Percentiles rank a stretch among this genome's conserved stretches.
These are phyloP conservation scores for Suhomyces sp. DNA, from an alignment of 805 yeast species.

Conservation along the genomic window DNA sequence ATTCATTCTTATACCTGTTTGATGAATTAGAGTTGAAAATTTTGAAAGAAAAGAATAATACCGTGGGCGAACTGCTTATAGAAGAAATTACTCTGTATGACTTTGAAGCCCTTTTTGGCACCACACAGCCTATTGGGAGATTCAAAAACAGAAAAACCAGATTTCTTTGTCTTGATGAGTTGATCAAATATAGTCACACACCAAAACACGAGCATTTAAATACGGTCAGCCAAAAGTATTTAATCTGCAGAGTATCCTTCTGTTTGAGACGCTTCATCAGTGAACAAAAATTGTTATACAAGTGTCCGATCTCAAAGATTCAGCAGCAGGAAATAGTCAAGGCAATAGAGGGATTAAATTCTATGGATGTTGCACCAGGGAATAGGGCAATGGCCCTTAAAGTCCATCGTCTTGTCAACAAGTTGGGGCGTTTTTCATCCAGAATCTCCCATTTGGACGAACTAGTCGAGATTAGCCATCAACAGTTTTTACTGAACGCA, in stretches of 20 bases:
- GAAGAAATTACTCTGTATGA: conserved; percentile 37
- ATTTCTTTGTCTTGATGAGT: conserved; percentile 49
- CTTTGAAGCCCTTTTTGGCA: conserved; percentile 56
- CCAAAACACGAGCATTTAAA: conserved; percentile 17
- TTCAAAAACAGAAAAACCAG: conserved; percentile 50
- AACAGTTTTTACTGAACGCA: background rate
- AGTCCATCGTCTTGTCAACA: background rate
- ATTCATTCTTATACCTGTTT: conserved; percentile 57
- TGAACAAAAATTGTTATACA: conserved; percentile 56
- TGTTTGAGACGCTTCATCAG: conserved; percentile 61
- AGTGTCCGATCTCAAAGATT: conserved; percentile 62
- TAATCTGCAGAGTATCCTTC: conserved; percentile 58
- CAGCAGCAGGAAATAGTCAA: conserved; percentile 61
- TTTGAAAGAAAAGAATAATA: conserved; percentile 7
- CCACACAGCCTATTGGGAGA: conserved; percentile 50
- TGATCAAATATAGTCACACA: conserved; percentile 42
- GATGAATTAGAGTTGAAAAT: conserved; percentile 49
- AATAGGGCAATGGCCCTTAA: background rate
- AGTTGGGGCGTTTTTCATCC: background rate
- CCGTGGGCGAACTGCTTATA: conserved; percentile 32
- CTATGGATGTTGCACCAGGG: background rate
- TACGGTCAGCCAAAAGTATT: conserved; percentile 28
- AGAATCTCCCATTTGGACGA: background rate
- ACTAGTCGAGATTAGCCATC: background rate
- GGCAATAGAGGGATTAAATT: conserved; percentile 39